Evolutionary conservation across 208 protist species (phyloP).

Genomic region (Crithidia sp.): DNA sequence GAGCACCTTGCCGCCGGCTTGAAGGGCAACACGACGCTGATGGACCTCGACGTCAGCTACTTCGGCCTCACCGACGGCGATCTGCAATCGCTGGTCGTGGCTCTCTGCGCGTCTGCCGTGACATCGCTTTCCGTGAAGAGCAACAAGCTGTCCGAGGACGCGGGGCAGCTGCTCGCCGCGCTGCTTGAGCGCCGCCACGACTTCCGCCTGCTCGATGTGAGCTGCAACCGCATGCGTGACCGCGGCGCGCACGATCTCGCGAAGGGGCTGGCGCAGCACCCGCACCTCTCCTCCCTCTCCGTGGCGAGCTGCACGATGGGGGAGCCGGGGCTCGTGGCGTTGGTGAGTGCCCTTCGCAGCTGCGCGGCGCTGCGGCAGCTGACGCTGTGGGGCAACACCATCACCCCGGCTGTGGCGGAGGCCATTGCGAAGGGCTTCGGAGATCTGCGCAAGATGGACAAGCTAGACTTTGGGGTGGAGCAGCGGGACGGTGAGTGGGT

Average conservation of each 20-base stretch:
- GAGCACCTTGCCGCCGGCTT: slow-evolving; percentile 64
- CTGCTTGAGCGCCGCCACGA: slow-evolving; percentile 65
- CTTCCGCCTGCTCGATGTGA: slow-evolving; percentile 63
- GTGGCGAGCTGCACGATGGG: slow-evolving; percentile 67
- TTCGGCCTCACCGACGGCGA: slow-evolving; percentile 61
- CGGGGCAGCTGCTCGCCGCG: slow-evolving; percentile 49
- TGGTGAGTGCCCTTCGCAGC: slow-evolving; percentile 40
- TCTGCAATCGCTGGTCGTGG: slow-evolving; percentile 48
- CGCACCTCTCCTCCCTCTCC: slow-evolving; percentile 37
- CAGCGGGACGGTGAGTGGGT: slow-evolving; percentile 32
- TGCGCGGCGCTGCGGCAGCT: slow-evolving; percentile 49
- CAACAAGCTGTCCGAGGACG: slow-evolving; percentile 77
- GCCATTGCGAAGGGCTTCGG: slow-evolving; percentile 52
- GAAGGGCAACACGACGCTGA: slow-evolving; percentile 49
- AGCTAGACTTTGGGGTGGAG: slow-evolving; percentile 60
- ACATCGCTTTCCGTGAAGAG: slow-evolving; percentile 50
- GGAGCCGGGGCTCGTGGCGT: slow-evolving; percentile 46
- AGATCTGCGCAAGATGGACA: slow-evolving; percentile 43
- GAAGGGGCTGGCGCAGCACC: slow-evolving; percentile 44
- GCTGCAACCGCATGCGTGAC: slow-evolving; percentile 68
- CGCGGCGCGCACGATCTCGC: slow-evolving; percentile 56
- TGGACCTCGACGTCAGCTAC: slow-evolving; percentile 51
- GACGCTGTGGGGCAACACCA: slow-evolving; percentile 78
- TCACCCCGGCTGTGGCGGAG: slow-evolving; percentile 43
- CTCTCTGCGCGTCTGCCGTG: slow-evolving; percentile 55